Percentiles rank a stretch among this genome's conserved stretches.
These are phyloP conservation scores for Mortierella antarctica DNA, from an alignment of 192 early-diverging fungal genomes.

Conservation along the genomic window DNA sequence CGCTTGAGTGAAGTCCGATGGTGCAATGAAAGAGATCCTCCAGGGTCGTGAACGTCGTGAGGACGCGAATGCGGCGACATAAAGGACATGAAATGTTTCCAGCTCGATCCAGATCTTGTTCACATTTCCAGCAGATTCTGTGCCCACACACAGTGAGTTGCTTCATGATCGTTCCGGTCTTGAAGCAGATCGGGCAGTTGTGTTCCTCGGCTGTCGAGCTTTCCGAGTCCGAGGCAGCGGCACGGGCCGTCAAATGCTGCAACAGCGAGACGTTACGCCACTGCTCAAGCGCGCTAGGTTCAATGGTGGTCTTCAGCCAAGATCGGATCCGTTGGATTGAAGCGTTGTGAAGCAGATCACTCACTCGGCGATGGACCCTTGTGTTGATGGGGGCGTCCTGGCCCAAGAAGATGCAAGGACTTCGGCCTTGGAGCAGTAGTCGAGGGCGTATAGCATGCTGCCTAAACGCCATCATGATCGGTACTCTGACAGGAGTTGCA, in stretches of 20 bases:
- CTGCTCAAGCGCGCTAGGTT: constrained; percentile 30
- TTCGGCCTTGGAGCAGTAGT: constrained; percentile 20
- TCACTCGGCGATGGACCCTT: constrained; percentile 12
- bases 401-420: constrained; percentile 25
- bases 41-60: constrained; percentile 3
- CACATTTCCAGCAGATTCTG: constrained; percentile 41
- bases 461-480: constrained; percentile 7
- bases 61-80: constrained; percentile 30
- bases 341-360: constrained; percentile 29
- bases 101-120: constrained; percentile 15
- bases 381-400: not conserved
- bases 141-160: constrained; percentile 13
- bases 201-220: not conserved
- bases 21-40: constrained; percentile 25
- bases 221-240: not conserved
- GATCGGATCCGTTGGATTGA: constrained; percentile 25
- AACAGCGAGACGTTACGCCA: constrained; percentile 19
- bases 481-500: not conserved
- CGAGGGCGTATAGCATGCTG: constrained; percentile 17
- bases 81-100: constrained; percentile 41
- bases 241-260: constrained; percentile 1
- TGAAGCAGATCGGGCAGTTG: constrained; percentile 36
- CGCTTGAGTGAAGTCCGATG: constrained; percentile 25
- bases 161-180: constrained; percentile 17
- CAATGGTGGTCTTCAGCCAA: constrained; percentile 31